A percentile compares a stretch with the other conserved stretches of the same genome.
Conservation (phyloP, 108 stramenopile species). For the Nitzschia inconspicua region DNA sequence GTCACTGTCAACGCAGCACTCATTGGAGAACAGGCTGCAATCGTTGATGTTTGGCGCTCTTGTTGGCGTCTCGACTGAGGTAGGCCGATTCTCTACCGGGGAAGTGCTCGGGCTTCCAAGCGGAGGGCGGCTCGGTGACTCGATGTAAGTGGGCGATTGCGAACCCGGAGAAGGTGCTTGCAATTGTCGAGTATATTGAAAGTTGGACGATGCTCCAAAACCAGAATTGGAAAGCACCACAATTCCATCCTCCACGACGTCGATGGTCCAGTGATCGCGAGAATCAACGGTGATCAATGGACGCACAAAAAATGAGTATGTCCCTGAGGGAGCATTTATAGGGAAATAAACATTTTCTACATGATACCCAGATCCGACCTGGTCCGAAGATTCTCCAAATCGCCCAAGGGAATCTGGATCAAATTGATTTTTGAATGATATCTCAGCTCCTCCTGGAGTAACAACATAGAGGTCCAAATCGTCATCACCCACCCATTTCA, state of each 20-base stretch:
- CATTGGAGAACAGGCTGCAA: constrained; percentile 13
- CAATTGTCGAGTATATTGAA: constrained; percentile 7
- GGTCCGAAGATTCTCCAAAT: constrained; percentile 15
- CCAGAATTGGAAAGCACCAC: constrained; percentile 15
- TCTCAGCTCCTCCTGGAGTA: constrained; percentile 13
- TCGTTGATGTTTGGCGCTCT: background rate
- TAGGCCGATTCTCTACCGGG: background rate
- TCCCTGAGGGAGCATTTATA: constrained; percentile 9
- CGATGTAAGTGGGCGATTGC: background rate
- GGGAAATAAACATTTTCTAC: constrained; percentile 34
- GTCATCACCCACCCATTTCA: constrained; percentile 28
- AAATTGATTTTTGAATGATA: constrained; percentile 7
- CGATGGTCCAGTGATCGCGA: constrained; percentile 19
- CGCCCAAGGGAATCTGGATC: constrained; percentile 17
- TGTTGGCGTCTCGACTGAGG: background rate
- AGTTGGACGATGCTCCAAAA: constrained; percentile 13
- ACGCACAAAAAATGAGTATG: constrained; percentile 21
- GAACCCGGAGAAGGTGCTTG: background rate
- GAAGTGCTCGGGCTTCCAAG: background rate
- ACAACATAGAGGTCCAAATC: constrained; percentile 33
- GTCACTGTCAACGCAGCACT: constrained; percentile 29
- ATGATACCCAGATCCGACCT: constrained; percentile 17
- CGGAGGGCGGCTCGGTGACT: constrained; percentile 4
- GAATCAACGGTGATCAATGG: constrained; percentile 13
- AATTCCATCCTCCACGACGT: constrained; percentile 15